These are phyloP conservation scores for Amaranthus palmeri DNA, from an alignment of 148 eudicot species.

Conservation along the genomic window DNA sequence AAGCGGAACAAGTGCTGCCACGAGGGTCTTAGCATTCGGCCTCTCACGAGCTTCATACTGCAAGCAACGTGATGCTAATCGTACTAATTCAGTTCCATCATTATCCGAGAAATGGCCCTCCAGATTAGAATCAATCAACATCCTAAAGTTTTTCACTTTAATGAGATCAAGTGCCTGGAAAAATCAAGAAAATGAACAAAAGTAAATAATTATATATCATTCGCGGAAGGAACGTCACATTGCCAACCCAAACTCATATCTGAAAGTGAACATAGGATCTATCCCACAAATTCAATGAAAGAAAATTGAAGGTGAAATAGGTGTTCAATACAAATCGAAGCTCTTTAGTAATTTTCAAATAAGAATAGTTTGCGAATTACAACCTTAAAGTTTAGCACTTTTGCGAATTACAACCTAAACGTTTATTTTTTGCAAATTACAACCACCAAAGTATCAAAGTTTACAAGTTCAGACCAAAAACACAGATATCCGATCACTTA, in stretches of 20 bases:
- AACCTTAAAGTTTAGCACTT: no score
- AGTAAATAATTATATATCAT: neutral
- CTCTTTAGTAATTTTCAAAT: neutral
- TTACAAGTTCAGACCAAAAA: no score
- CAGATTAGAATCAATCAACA: conserved; percentile 77
- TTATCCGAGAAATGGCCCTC: conserved; percentile 81
- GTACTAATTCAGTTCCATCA: conserved; percentile 69
- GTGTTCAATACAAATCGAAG: neutral
- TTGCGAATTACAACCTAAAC: no score
- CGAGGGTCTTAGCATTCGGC: conserved; percentile 69
- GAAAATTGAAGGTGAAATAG: neutral
- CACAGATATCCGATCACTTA: no score
- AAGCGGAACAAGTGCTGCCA: conserved; percentile 55
- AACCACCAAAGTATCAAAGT: no score
- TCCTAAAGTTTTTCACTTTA: conserved; percentile 61
- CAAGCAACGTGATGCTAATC: conserved; percentile 77
- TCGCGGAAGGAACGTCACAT: neutral
- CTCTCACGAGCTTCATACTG: conserved; percentile 86
- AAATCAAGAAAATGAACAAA: neutral
- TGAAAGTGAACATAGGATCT: neutral
- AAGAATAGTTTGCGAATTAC: no score
- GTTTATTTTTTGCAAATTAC: no score
- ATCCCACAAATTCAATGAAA: neutral
- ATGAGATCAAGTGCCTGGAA: conserved; percentile 81
- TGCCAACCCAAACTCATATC: neutral